A percentile compares a stretch with the other conserved stretches of the same genome.
Evolutionary conservation across 495 filamentous ascomycete species (phyloP).

Genomic region (Xylaria scruposa): DNA sequence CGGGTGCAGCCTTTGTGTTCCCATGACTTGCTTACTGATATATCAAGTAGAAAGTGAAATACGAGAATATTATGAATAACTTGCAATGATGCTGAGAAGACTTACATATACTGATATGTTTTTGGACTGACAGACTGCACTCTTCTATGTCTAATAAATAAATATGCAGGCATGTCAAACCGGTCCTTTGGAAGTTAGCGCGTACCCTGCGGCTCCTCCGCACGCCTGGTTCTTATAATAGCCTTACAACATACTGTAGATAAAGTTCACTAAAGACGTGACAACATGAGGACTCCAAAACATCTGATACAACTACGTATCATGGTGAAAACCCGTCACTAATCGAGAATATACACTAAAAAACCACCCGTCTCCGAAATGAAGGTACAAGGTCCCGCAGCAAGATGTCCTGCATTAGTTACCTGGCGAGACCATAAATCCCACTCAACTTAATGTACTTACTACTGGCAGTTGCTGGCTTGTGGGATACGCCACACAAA

Average conservation of each 20-base stretch:
- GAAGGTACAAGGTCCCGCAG: slow-evolving; percentile 21
- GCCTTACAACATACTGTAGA: not conserved
- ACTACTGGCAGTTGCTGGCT: not conserved
- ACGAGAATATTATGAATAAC: not conserved
- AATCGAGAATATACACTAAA: slow-evolving; percentile 11
- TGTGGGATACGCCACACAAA: not conserved
- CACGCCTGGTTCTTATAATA: not conserved
- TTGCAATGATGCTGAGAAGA: not conserved
- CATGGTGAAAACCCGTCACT: slow-evolving; percentile 4
- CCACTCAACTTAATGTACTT: not conserved
- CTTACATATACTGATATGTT: not conserved
- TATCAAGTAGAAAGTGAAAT: not conserved
- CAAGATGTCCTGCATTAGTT: slow-evolving; percentile 17
- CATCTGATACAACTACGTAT: slow-evolving; percentile 14
- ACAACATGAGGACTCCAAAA: not conserved
- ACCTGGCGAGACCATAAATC: not conserved
- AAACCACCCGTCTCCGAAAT: slow-evolving; percentile 22
- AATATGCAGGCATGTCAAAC: not conserved
- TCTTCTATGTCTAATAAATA: not conserved
- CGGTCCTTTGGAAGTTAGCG: not conserved
- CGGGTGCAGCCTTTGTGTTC: not conserved
- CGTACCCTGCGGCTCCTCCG: slow-evolving; percentile 13
- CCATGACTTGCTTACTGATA: not conserved
- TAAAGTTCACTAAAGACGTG: not conserved
- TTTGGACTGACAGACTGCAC: not conserved